These are phyloP conservation scores for Saccharomyces pastorianus DNA, from an alignment of 1,139 yeast species.

Conservation along the genomic window DNA sequence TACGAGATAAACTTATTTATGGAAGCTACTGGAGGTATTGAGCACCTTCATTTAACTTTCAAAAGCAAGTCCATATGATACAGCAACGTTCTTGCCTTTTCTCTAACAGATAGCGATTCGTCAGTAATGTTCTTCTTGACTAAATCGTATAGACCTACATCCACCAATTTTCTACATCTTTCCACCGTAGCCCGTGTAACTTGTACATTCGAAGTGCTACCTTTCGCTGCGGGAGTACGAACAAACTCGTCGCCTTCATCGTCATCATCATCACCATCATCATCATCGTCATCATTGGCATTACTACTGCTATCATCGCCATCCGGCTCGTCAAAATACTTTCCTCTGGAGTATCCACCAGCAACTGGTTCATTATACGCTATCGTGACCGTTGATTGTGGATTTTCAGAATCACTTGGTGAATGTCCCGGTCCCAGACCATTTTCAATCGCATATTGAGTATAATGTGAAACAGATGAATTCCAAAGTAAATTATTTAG, in stretches of 20 bases:
- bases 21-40: not conserved
- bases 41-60: conserved; percentile 7
- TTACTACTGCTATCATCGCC: conserved; percentile 1
- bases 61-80: conserved; percentile 28
- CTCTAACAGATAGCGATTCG: conserved; percentile 27
- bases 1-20: not conserved
- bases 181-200: conserved; percentile 18
- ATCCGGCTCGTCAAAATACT: conserved; percentile 3
- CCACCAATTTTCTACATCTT: conserved; percentile 25
- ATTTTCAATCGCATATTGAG: conserved; percentile 9
- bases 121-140: conserved; percentile 26
- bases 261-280: conserved; percentile 18
- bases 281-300: conserved; percentile 21
- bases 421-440: conserved; percentile 7
- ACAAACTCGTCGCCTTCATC: conserved; percentile 12
- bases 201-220: conserved; percentile 5
- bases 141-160: conserved; percentile 24
- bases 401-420: conserved; percentile 12
- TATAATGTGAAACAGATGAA: conserved; percentile 17
- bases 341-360: not conserved
- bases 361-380: not conserved
- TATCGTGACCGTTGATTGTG: not conserved
- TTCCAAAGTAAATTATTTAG: conserved; percentile 51
- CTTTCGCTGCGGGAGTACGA: conserved; percentile 9
- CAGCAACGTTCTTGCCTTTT: conserved; percentile 27